Conservation (phyloP, 1,284 basidiomycete genomes). For the Sanghuangporus baumii region DNA sequence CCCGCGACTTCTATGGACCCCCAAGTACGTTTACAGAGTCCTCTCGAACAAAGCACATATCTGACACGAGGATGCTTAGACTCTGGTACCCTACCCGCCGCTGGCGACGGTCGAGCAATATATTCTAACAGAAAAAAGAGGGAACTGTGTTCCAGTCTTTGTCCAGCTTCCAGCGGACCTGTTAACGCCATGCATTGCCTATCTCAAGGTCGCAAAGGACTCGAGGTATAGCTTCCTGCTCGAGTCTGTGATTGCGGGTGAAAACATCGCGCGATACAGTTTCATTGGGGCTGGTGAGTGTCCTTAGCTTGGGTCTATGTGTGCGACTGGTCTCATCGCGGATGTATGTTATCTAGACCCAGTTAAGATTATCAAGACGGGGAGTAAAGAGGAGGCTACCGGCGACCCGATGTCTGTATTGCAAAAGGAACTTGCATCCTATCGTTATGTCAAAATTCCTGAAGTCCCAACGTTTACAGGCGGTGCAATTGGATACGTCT, state of each 20-base stretch:
- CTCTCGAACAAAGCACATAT: not conserved
- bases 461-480: constrained; percentile 95
- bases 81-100: constrained; percentile 60
- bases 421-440: constrained; percentile 82
- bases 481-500: constrained; percentile 96
- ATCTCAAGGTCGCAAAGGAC: constrained; percentile 88
- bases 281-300: constrained; percentile 90
- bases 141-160: constrained; percentile 92
- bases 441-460: constrained; percentile 88
- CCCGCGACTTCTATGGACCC: constrained; percentile 45
- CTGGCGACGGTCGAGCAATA: constrained; percentile 65
- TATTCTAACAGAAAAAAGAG: constrained; percentile 70
- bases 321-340: not conserved
- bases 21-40: constrained; percentile 35
- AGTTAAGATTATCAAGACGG: constrained; percentile 86
- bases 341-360: constrained; percentile 56
- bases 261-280: constrained; percentile 89
- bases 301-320: constrained; percentile 13
- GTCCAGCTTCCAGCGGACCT: constrained; percentile 93
- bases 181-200: constrained; percentile 95
- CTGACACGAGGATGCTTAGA: constrained; percentile 35
- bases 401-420: constrained; percentile 88
- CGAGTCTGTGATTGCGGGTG: constrained; percentile 88
- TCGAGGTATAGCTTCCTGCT: constrained; percentile 91
- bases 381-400: constrained; percentile 73